Evolutionary conservation across 1,284 basidiomycete genomes (phyloP), one percentile per base, ranked within the genome.

Genomic region (Flammula alnicola): DNA sequence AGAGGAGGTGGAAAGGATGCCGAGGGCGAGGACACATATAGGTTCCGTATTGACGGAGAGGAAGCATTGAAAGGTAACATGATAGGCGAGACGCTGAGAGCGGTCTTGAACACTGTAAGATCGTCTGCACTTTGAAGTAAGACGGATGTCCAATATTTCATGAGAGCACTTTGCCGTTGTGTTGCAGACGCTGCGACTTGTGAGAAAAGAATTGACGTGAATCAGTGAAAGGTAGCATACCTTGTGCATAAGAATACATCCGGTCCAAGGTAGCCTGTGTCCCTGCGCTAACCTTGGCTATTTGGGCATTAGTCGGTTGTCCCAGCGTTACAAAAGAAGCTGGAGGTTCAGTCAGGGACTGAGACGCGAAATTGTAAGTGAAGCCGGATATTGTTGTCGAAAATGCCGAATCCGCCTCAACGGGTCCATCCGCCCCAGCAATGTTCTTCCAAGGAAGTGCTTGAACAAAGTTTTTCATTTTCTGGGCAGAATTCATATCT

Each of bases 171-270:
- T 52, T 71, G 57, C 35, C 71, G 76, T 61, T 86, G 82, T 2
- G 68, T 73, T 1, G 83, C 79, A 9, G 82, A 80, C 1, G 83
- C 84, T 84, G 50, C 20, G 52, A 47, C n/a, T 29, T 30, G 44
- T 17, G 42, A 57, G 27, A 31, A 49, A 25, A n/a, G 47, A 32
- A 49, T 27, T 50, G n/a, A 23, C 50, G 50, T 30, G 42, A 41
- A 20, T 12, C n/a, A 31, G 16, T 12, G n/a, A 44, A 12, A 29
- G 29, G 6, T 39, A 47, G 64, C 78, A 53, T 60, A 85, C 84
- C 83, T 48, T 70, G 63, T 22, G 83, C 81, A 66, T 72, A 80
- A 23, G 73, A 75, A 59, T 83, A 84, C 74, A 86, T 80, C 38
- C 77, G 72, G 58, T 86, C 77, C 50, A 86, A 60, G 5, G 73